Conservation (phyloP, 257 asterid species). For the Solanum etuberosum region DNA sequence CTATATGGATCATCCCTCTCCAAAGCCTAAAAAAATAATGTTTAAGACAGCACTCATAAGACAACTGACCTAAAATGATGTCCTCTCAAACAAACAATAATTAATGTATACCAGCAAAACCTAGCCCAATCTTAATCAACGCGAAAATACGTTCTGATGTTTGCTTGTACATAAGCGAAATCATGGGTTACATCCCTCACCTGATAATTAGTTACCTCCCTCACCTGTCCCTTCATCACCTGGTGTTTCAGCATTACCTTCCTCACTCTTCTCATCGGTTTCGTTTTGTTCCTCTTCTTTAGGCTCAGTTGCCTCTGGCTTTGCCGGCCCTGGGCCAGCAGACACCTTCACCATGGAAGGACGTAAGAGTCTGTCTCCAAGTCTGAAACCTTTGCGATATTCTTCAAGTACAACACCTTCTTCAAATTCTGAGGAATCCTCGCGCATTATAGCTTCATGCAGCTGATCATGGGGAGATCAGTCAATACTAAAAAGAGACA, state of each 20-base stretch:
- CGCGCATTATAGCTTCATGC: conserved; percentile 92
- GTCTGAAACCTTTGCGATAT: conserved; percentile 66
- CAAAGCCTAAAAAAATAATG: neutral
- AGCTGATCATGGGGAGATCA: conserved; percentile 29
- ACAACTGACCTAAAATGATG: neutral
- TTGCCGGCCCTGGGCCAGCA: conserved; percentile 76
- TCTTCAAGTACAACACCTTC: conserved; percentile 62
- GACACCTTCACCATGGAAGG: conserved; percentile 95
- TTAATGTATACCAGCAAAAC: neutral
- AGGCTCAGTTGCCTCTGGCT: conserved; percentile 23
- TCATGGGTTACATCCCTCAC: neutral
- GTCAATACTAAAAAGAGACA: neutral
- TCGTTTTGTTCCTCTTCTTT: conserved; percentile 23
- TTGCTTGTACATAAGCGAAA: neutral
- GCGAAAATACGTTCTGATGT: neutral
- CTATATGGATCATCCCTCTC: neutral
- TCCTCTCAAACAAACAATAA: neutral
- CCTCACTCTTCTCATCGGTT: conserved; percentile 17
- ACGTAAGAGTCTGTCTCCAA: conserved; percentile 72
- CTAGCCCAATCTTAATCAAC: neutral
- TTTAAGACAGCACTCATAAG: neutral
- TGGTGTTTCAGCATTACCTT: conserved; percentile 3
- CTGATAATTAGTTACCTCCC: neutral
- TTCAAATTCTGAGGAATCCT: conserved; percentile 63
- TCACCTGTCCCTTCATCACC: neutral